phyloP scores from a whole-genome alignment of 345 rosid genomes.

The Aegle marmelos region DNA sequence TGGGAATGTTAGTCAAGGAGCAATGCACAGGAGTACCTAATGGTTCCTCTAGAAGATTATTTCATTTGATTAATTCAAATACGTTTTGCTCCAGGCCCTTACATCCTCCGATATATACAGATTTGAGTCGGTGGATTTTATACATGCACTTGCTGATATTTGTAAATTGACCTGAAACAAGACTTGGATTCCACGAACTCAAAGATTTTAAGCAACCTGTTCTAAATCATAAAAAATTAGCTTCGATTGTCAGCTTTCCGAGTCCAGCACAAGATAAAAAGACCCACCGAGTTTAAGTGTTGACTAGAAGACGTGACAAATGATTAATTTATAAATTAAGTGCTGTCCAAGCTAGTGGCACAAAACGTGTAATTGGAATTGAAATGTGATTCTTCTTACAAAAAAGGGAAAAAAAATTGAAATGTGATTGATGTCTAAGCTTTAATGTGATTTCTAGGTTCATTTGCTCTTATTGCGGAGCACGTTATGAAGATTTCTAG shows the following conservation, averaged over 20 bases:
- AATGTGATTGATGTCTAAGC: not conserved
- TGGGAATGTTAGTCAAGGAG: too few relatives aligned
- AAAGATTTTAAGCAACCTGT: not conserved
- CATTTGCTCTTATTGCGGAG: not conserved
- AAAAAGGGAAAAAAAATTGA: not conserved
- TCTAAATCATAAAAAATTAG: not conserved
- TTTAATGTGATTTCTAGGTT: not conserved
- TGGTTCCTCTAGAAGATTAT: too few relatives aligned
- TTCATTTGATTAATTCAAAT: not conserved
- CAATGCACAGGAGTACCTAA: not conserved
- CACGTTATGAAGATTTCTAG: not conserved
- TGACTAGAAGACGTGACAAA: not conserved
- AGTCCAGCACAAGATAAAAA: not conserved
- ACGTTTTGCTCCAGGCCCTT: not conserved
- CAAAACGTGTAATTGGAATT: not conserved
- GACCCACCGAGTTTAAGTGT: not conserved
- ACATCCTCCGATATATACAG: not conserved
- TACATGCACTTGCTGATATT: not conserved
- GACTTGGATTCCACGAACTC: slow-evolving; percentile 1
- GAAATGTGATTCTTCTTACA: not conserved
- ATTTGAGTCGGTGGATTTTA: not conserved
- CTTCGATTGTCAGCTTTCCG: not conserved
- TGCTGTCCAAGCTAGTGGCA: not conserved
- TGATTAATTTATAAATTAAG: not conserved
- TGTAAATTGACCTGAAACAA: not conserved